A percentile compares a stretch with the other conserved stretches of the same genome.
Conservation (phyloP, 345 rosid species). For the Populus nigra region DNA sequence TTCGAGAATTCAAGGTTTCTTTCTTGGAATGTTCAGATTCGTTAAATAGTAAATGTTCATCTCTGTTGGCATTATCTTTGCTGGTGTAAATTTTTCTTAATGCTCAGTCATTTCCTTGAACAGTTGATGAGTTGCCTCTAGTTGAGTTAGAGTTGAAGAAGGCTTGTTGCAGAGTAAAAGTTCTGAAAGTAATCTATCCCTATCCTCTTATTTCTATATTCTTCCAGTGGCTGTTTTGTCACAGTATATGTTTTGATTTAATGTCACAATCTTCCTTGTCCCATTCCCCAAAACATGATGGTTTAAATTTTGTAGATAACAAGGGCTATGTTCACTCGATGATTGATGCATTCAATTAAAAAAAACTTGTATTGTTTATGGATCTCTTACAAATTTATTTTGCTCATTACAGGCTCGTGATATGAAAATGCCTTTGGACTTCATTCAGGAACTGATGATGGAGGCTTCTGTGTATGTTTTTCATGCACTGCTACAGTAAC, state of each 20-base stretch:
- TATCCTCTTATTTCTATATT: neutral
- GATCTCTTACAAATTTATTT: neutral
- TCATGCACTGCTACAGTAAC: conserved; percentile 19
- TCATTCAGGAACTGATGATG: conserved; percentile 50
- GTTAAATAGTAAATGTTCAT: conserved; percentile 6
- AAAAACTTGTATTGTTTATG: neutral
- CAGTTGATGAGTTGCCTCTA: conserved; percentile 70
- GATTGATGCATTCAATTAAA: neutral
- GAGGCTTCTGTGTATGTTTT: conserved; percentile 62
- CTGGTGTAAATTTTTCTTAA: conserved; percentile 8
- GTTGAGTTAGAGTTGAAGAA: conserved; percentile 78
- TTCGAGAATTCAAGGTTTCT: conserved; percentile 70
- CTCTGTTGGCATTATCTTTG: conserved; percentile 2
- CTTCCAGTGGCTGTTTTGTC: conserved; percentile 4
- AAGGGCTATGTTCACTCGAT: neutral
- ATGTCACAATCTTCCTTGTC: neutral
- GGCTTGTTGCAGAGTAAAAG: conserved; percentile 79
- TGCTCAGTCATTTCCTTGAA: conserved; percentile 13
- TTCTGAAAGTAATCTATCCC: conserved; percentile 47
- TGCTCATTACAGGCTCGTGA: conserved; percentile 46
- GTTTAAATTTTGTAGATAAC: neutral
- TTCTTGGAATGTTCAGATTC: neutral
- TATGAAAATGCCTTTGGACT: conserved; percentile 51
- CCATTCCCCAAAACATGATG: neutral
- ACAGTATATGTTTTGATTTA: conserved; percentile 7